phyloP scores from a whole-genome alignment of 2,329 filamentous ascomycete genomes.

The Exserohilum rostratum region DNA sequence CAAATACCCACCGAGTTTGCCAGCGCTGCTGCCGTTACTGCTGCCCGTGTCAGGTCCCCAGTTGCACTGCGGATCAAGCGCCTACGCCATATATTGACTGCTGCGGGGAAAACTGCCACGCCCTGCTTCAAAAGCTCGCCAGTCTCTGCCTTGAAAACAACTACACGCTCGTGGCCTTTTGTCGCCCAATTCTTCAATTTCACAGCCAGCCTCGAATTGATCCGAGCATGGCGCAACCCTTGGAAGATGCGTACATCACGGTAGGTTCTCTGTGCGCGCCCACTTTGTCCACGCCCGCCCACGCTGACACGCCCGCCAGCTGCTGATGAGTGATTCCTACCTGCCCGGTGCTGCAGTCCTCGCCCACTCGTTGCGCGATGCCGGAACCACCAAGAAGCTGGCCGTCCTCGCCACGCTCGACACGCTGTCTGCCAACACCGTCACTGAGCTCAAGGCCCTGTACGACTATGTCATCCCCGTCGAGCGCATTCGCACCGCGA shows the following conservation, averaged over 20 bases:
- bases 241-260: conserved; percentile 70
- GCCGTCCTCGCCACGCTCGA: conserved; percentile 84
- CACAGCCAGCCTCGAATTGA: conserved; percentile 4
- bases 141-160: conserved; percentile 3
- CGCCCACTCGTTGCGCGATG: conserved; percentile 92
- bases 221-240: conserved; percentile 41
- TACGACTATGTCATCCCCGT: conserved; percentile 92
- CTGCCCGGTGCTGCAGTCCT: conserved; percentile 92
- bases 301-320: conserved; percentile 60
- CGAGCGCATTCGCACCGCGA: conserved; percentile 75
- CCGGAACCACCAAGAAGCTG: conserved; percentile 82
- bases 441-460: conserved; percentile 79
- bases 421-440: conserved; percentile 73
- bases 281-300: conserved; percentile 25
- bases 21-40: conserved; percentile 12
- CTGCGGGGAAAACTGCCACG: conserved; percentile 37
- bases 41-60: conserved; percentile 29
- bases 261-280: conserved; percentile 48
- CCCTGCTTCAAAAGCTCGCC: conserved; percentile 14
- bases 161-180: neutral
- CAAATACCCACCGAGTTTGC: neutral
- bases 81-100: conserved; percentile 23
- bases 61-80: conserved; percentile 26
- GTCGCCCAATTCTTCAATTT: conserved; percentile 1
- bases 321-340: conserved; percentile 90